Evolutionary conservation across 371 early-diverging fungal species (phyloP).

Genomic region (Dinochytrium kinnereticum): DNA sequence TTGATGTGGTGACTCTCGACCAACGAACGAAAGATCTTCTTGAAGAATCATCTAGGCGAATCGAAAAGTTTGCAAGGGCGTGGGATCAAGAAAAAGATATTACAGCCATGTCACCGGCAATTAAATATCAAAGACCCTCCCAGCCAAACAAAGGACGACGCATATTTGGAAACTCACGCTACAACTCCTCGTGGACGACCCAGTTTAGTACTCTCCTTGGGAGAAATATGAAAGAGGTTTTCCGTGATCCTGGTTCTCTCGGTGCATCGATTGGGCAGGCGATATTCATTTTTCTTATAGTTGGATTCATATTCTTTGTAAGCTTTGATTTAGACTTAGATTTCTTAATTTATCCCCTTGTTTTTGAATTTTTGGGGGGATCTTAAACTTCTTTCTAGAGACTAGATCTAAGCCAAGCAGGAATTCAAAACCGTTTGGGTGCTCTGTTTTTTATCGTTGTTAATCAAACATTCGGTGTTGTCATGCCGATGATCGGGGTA

Average conservation of each 20-base stretch:
- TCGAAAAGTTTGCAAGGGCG: constrained; percentile 39
- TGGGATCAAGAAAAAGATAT: constrained; percentile 11
- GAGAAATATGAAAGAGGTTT: constrained; percentile 51
- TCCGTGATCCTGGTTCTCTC: constrained; percentile 42
- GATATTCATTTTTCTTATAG: constrained; percentile 33
- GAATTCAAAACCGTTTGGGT: constrained; percentile 54
- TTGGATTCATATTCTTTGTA: constrained; percentile 50
- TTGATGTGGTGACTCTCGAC: constrained; percentile 53
- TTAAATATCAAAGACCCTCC: no score
- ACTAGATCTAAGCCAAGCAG: constrained; percentile 38
- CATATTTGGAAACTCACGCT: background rate
- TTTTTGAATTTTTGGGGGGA: no score
- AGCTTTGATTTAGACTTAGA: no score
- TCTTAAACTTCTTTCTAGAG: constrained; percentile 4
- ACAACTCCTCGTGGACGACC: background rate
- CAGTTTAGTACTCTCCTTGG: constrained; percentile 33
- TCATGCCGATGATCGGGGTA: constrained; percentile 51
- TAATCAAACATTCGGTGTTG: constrained; percentile 56
- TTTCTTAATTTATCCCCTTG: no score
- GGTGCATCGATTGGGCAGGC: constrained; percentile 47
- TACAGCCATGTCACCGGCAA: background rate
- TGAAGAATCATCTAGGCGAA: constrained; percentile 31
- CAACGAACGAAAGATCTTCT: constrained; percentile 36
- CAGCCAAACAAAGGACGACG: constrained; percentile 5
- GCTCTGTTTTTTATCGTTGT: constrained; percentile 57